phyloP scores from a whole-genome alignment of 2,329 filamentous ascomycete genomes.

The Alternaria panax region DNA sequence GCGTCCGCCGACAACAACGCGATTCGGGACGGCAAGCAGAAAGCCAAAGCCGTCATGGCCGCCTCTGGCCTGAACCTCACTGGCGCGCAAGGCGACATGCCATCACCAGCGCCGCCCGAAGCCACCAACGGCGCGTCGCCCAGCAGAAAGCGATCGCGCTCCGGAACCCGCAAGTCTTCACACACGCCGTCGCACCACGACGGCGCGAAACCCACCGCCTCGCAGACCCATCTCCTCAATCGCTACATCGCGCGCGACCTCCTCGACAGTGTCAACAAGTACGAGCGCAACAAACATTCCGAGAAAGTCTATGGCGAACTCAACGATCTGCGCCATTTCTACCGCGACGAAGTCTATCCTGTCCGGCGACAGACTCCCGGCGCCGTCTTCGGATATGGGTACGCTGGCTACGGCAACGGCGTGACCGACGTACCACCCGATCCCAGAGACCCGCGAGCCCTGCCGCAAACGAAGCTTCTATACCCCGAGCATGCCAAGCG shows the following conservation, averaged over 20 bases:
- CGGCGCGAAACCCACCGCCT: slow-evolving; percentile 49
- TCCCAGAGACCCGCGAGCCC: slow-evolving; percentile 60
- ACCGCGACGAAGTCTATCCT: slow-evolving; percentile 61
- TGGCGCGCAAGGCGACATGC: slow-evolving; percentile 38
- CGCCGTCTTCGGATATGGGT: slow-evolving; percentile 73
- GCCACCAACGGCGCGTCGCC: slow-evolving; percentile 58
- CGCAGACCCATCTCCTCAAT: slow-evolving; percentile 60
- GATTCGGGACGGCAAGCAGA: slow-evolving; percentile 67
- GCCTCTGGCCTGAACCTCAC: slow-evolving; percentile 56
- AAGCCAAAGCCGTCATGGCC: slow-evolving; percentile 65
- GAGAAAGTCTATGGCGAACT: slow-evolving; percentile 71
- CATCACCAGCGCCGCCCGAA: slow-evolving; percentile 45
- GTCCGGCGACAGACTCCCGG: slow-evolving; percentile 64
- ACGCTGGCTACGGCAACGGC: slow-evolving; percentile 88
- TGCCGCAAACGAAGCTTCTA: slow-evolving; percentile 63
- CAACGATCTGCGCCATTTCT: slow-evolving; percentile 37
- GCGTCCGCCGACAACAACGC: slow-evolving; percentile 51
- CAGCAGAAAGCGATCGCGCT: slow-evolving; percentile 66
- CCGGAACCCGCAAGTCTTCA: slow-evolving; percentile 62
- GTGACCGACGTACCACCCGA: slow-evolving; percentile 65
- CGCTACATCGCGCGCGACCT: slow-evolving; percentile 72
- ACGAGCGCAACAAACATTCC: slow-evolving; percentile 56
- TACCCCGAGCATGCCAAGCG: slow-evolving; percentile 81
- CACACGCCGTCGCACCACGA: slow-evolving; percentile 45
- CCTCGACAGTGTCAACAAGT: slow-evolving; percentile 63